Percentiles rank a stretch among this genome's conserved stretches.
Conservation (phyloP, 805 yeast species). For the Metschnikowia rubicola region DNA sequence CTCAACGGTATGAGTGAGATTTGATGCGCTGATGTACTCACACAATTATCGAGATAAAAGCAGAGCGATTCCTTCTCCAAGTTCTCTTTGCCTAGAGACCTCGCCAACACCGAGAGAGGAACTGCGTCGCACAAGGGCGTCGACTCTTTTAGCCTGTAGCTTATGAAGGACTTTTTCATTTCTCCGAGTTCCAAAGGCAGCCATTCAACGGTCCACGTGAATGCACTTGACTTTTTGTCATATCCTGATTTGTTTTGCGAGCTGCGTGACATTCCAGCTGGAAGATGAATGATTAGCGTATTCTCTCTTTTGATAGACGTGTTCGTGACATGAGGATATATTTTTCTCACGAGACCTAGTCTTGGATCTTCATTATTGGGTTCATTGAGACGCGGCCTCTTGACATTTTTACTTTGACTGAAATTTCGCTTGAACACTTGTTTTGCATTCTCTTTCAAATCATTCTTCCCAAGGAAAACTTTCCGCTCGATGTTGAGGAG, state of each 20-base stretch:
- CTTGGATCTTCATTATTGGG: conserved; percentile 22
- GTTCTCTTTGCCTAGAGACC: conserved; percentile 9
- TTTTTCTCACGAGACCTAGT: conserved; percentile 18
- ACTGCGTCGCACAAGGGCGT: conserved; percentile 34
- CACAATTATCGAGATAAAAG: conserved; percentile 35
- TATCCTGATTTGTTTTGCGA: conserved; percentile 62
- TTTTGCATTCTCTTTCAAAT: conserved; percentile 39
- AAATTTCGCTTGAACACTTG: conserved; percentile 37
- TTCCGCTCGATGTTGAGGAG: conserved; percentile 56
- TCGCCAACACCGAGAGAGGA: conserved; percentile 35
- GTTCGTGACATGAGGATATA: conserved; percentile 26
- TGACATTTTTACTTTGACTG: conserved; percentile 12
- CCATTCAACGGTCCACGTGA: conserved; percentile 83
- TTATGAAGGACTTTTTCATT: conserved; percentile 35
- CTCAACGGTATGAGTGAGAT: conserved; percentile 37
- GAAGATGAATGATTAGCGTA: conserved; percentile 58
- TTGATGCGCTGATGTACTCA: conserved; percentile 12
- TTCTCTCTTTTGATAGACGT: conserved; percentile 52
- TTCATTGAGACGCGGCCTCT: conserved; percentile 10
- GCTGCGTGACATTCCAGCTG: conserved; percentile 73
- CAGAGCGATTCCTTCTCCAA: conserved; percentile 26
- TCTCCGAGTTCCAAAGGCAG: conserved; percentile 35
- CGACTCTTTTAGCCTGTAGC: conserved; percentile 42
- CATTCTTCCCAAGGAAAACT: conserved; percentile 56
- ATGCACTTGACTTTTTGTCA: conserved; percentile 59